Percentiles rank a stretch among this genome's conserved stretches.
Evolutionary conservation across 352 stramenopile genomes (phyloP).

Genomic region (Phytophthora kernoviae): DNA sequence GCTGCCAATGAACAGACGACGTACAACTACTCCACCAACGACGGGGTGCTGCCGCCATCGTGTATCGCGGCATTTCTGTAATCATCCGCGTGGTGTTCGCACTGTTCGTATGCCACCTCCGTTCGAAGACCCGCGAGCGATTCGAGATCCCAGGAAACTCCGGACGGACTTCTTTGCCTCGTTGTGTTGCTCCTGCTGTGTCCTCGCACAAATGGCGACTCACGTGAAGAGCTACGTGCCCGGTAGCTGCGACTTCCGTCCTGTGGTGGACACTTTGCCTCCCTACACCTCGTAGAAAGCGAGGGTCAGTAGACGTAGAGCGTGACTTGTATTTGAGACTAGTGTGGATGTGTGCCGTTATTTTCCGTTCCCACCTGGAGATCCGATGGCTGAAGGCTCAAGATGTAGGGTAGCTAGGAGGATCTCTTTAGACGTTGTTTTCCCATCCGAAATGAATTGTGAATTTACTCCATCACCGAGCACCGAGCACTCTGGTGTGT

Average conservation of each 20-base stretch:
- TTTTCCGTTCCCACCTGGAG: no score
- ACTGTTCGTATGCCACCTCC: conserved; percentile 32
- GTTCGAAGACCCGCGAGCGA: conserved; percentile 36
- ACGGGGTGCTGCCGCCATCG: conserved; percentile 7
- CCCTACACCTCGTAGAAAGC: conserved; percentile 29
- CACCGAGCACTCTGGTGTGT: no score
- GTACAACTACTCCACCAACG: conserved; percentile 23
- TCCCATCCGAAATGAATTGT: no score
- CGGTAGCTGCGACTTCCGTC: conserved; percentile 40
- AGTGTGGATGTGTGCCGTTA: not conserved
- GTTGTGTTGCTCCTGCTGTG: conserved; percentile 52
- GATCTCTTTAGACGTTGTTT: no score
- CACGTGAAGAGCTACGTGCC: conserved; percentile 65
- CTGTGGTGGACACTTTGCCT: conserved; percentile 35
- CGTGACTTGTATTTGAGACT: no score
- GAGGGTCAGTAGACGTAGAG: conserved; percentile 5
- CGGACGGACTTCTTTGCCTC: conserved; percentile 36
- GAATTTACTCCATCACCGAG: no score
- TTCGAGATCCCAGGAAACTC: conserved; percentile 48
- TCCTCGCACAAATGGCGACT: conserved; percentile 56
- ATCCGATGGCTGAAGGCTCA: no score
- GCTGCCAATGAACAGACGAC: conserved; percentile 7
- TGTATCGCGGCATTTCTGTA: conserved; percentile 24
- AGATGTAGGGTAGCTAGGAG: no score
- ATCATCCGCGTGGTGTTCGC: conserved; percentile 19